These are phyloP conservation scores for Bauhinia variegata DNA, from an alignment of 306 rosid species.

Conservation along the genomic window DNA sequence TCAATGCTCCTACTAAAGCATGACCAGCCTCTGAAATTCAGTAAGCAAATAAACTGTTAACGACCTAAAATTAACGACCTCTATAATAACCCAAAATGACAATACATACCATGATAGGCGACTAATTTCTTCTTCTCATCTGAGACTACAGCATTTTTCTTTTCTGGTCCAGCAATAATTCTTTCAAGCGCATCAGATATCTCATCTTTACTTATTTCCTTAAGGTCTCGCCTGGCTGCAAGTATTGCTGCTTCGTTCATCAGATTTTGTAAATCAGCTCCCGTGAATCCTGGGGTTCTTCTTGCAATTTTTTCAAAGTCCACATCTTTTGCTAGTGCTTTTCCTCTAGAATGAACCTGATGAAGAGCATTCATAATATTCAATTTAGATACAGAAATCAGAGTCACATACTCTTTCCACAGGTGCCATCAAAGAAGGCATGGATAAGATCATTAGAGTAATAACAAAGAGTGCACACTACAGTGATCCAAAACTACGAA, in stretches of 20 bases:
- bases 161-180: slow-evolving; percentile 98
- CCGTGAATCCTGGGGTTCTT: slow-evolving; percentile 97
- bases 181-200: slow-evolving; percentile 96
- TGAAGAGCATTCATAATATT: background rate
- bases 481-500: background rate
- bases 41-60: background rate
- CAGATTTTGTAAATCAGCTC: slow-evolving; percentile 80
- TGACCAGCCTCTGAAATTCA: slow-evolving; percentile 93
- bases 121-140: slow-evolving; percentile 97
- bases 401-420: background rate
- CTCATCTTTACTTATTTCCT: slow-evolving; percentile 98
- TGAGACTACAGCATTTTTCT: slow-evolving; percentile 96
- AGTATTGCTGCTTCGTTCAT: slow-evolving; percentile 99
- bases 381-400: slow-evolving; percentile 16
- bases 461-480: background rate
- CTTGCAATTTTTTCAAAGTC: slow-evolving; percentile 94
- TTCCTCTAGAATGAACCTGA: slow-evolving; percentile 88
- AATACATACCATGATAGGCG: slow-evolving; percentile 68
- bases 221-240: slow-evolving; percentile 97
- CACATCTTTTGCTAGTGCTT: slow-evolving; percentile 92
- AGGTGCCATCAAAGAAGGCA: slow-evolving; percentile 1
- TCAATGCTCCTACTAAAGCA: slow-evolving; percentile 72
- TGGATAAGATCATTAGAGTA: background rate
- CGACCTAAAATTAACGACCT: background rate
- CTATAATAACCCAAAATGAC: background rate